Evolutionary conservation across 345 rosid species (phyloP), one percentile per base, ranked within the genome.

Genomic region (Boechera retrofracta): DNA sequence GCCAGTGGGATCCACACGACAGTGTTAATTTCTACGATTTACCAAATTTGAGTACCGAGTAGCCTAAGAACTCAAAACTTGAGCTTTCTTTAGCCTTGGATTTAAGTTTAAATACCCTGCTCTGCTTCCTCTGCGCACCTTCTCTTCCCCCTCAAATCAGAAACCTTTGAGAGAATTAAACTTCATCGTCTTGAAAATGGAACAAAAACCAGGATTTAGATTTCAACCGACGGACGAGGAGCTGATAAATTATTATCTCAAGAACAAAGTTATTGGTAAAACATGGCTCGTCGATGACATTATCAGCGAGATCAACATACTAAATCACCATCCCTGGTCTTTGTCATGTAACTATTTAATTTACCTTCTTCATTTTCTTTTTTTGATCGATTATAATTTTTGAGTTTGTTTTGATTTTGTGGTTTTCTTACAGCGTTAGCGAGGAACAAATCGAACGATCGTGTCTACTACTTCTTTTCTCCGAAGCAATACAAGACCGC

Each of bases 321-420:
- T 49, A 72, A 39, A 33, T 2, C 44, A 6, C 44, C 80, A 83
- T 3, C 86, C 88, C 0, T 28, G 29, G 13, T 71, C 32, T 0
- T 62, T 86, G 42, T 84, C 84, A 31, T 49, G 87, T 83, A 67
- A 75, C 79, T 64, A 26, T 26, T 26, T 26, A 26, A 18, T 18
- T 18, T 26, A 26, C 15, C 4, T 4, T 1, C 9, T 10, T 61
- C 39, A 24, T 26, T 24, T 3, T 2, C n/a, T 11, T 13, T 28
- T 12, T 11, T 28, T 13, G 6, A 48, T 51, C 60, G 4, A n/a
- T 2, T 2, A 16, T 3, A 7, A 8, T 64, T 31, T 63, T 48
- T 65, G 44, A 16, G 3, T 41, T 31, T 15, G 26, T 54, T 18
- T 18, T 18, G 21, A 18, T 18, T 18, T 18, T 18, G 21, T 42